A percentile compares a stretch with the other conserved stretches of the same genome.
phyloP scores from a whole-genome alignment of 805 yeast genomes.

The Peterozyma toletana region DNA sequence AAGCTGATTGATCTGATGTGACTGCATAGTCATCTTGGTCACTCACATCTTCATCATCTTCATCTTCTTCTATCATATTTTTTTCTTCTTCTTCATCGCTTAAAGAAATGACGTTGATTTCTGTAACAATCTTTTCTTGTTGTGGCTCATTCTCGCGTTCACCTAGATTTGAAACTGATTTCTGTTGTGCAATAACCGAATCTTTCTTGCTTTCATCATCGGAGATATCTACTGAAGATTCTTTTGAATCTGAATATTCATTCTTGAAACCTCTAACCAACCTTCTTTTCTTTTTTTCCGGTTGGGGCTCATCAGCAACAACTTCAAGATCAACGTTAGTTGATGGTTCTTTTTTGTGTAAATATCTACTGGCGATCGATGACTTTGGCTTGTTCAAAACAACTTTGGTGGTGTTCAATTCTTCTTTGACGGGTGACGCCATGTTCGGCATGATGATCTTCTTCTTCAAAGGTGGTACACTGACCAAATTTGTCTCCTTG shows the following conservation, averaged over 20 bases:
- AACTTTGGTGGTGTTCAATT: constrained; percentile 4
- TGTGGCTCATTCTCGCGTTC: constrained; percentile 17
- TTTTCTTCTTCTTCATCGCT: constrained; percentile 39
- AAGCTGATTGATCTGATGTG: constrained; percentile 17
- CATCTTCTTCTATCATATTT: constrained; percentile 30
- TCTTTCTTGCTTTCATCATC: neutral
- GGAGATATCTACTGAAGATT: neutral
- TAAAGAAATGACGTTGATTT: constrained; percentile 10
- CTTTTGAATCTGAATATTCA: neutral
- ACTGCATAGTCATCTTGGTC: constrained; percentile 20
- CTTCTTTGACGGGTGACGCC: constrained; percentile 6
- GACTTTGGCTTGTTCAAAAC: constrained; percentile 5
- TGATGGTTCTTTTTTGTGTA: constrained; percentile 1
- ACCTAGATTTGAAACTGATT: constrained; percentile 1
- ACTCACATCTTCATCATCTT: constrained; percentile 44
- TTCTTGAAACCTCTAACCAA: constrained; percentile 29
- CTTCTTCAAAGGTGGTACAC: constrained; percentile 8
- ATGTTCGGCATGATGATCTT: neutral
- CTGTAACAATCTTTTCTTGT: constrained; percentile 1
- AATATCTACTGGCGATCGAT: constrained; percentile 7
- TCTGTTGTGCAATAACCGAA: neutral
- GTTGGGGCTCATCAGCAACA: constrained; percentile 1
- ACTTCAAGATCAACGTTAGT: neutral
- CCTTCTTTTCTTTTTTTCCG: constrained; percentile 25
- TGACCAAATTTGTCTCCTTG: neutral